phyloP scores from a whole-genome alignment of 2,329 filamentous ascomycete species.

The Cryphonectria radicalis region DNA sequence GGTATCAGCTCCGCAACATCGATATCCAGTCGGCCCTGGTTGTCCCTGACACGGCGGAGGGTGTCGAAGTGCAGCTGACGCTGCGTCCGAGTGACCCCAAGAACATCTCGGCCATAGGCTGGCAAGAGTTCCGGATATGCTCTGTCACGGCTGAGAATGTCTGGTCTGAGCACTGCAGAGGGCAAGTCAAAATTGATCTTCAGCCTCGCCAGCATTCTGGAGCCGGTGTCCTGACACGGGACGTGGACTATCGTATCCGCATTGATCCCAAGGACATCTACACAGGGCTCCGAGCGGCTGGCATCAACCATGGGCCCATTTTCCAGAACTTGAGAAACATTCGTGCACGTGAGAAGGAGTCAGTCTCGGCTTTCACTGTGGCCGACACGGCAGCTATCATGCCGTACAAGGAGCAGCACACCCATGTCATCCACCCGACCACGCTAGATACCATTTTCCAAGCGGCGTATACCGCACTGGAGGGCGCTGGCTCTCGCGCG shows the following conservation, averaged over 20 bases:
- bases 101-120: background rate
- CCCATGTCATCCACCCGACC: conserved; percentile 42
- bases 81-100: background rate
- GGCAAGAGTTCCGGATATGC: conserved; percentile 9
- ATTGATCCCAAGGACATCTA: conserved; percentile 32
- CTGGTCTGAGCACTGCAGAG: conserved; percentile 12
- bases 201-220: background rate
- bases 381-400: conserved; percentile 31
- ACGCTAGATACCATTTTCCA: conserved; percentile 43
- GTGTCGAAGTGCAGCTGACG: conserved; percentile 13
- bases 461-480: background rate
- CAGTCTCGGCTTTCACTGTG: conserved; percentile 31
- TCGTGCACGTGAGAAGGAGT: conserved; percentile 29
- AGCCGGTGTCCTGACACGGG: too few species aligned
- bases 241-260: background rate
- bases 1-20: conserved; percentile 13
- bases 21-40: background rate
- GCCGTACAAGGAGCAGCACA: conserved; percentile 32
- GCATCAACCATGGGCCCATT: conserved; percentile 31
- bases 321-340: conserved; percentile 32
- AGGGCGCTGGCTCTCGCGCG: background rate
- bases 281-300: conserved; percentile 21
- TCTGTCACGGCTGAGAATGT: background rate
- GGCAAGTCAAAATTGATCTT: conserved; percentile 3
- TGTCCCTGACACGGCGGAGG: conserved; percentile 1